Evolutionary conservation across 768 basidiomycete genomes (phyloP).

Genomic region (Podaxis sp.): DNA sequence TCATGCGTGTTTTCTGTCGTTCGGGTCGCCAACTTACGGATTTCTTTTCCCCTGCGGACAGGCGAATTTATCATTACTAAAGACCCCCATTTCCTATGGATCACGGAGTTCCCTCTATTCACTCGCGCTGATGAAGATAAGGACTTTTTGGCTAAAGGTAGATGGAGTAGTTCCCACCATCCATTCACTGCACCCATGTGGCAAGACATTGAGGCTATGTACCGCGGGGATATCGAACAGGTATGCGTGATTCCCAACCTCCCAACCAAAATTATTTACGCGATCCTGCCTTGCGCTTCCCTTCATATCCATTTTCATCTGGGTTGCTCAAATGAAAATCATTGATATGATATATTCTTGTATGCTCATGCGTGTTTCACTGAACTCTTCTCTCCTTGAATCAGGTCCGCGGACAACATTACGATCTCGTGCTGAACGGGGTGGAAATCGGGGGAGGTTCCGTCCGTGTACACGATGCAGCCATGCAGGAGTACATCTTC

Average conservation of each 20-base stretch:
- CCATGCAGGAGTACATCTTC: slow-evolving; percentile 85
- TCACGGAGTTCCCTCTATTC: slow-evolving; percentile 95
- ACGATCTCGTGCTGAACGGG: slow-evolving; percentile 93
- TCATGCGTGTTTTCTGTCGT: slow-evolving; percentile 9
- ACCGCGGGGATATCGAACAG: slow-evolving; percentile 61
- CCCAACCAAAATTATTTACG: slow-evolving; percentile 12
- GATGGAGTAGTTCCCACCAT: slow-evolving; percentile 93
- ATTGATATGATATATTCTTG: slow-evolving; percentile 7
- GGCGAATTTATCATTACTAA: slow-evolving; percentile 55
- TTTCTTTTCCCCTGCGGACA: slow-evolving; percentile 23
- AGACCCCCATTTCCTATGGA: slow-evolving; percentile 86
- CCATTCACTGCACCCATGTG: slow-evolving; percentile 96
- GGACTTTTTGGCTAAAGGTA: slow-evolving; percentile 76
- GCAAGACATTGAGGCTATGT: slow-evolving; percentile 80
- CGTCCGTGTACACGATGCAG: slow-evolving; percentile 87
- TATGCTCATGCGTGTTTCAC: slow-evolving; percentile 8
- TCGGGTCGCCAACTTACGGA: slow-evolving; percentile 9
- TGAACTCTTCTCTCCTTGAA: slow-evolving; percentile 9
- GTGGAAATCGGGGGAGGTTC: slow-evolving; percentile 93
- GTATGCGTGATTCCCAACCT: slow-evolving; percentile 30
- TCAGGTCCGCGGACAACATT: slow-evolving; percentile 92
- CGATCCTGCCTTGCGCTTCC: not conserved
- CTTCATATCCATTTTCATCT: slow-evolving; percentile 10
- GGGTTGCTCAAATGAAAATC: not conserved
- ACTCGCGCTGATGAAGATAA: slow-evolving; percentile 86